phyloP scores from a whole-genome alignment of 805 yeast genomes.

The Wickerhamia fluorescens region DNA sequence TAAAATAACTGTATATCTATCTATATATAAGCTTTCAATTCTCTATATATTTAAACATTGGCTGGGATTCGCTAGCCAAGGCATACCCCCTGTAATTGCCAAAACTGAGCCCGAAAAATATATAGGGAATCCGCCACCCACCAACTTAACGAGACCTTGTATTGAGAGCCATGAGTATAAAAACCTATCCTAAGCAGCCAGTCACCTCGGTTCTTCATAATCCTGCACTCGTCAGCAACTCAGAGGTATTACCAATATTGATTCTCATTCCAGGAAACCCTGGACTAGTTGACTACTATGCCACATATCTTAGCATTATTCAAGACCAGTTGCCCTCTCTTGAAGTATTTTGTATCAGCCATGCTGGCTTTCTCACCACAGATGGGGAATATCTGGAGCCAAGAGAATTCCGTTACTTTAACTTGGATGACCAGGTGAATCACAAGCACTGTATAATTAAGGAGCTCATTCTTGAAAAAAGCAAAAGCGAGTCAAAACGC shows the following conservation, averaged over 20 bases:
- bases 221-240: no score
- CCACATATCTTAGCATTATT: conserved; percentile 41
- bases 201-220: no score
- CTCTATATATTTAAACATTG: conserved; percentile 1
- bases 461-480: conserved; percentile 13
- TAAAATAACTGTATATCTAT: conserved; percentile 1
- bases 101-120: no score
- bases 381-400: conserved; percentile 4
- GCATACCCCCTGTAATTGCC: no score
- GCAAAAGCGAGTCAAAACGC: conserved; percentile 10
- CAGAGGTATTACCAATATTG: conserved; percentile 24
- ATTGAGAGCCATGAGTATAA: conserved; percentile 2
- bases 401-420: conserved; percentile 20
- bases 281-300: conserved; percentile 61
- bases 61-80: no score
- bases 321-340: conserved; percentile 36
- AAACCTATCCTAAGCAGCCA: conserved; percentile 12
- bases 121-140: no score
- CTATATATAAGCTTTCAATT: conserved; percentile 1
- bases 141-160: neutral
- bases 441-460: conserved; percentile 51
- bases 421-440: conserved; percentile 47
- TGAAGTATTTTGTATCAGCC: conserved; percentile 57
- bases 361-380: conserved; percentile 43
- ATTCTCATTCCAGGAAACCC: conserved; percentile 75